Percentiles rank a stretch among this genome's conserved stretches.
These are phyloP conservation scores for Talaromyces thailandensis DNA, from an alignment of 495 filamentous ascomycete species.

Conservation along the genomic window DNA sequence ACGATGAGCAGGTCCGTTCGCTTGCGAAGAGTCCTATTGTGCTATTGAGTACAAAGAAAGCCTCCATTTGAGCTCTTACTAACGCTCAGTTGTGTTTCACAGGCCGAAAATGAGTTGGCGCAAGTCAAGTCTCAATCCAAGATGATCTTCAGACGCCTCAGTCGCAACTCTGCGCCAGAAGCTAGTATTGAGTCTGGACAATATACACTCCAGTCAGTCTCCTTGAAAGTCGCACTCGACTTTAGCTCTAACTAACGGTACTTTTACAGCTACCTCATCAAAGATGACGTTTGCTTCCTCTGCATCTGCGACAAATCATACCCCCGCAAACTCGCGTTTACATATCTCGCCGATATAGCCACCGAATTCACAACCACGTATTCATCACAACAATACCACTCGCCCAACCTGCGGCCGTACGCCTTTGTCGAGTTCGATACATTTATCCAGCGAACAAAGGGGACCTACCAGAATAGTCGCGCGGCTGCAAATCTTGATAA, in stretches of 20 bases:
- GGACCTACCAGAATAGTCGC: constrained; percentile 87
- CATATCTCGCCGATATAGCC: constrained; percentile 88
- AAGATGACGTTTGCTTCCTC: constrained; percentile 75
- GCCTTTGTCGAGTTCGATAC: constrained; percentile 97
- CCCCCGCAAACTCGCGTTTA: constrained; percentile 97
- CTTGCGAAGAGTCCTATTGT: neutral
- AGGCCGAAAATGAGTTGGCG: constrained; percentile 66
- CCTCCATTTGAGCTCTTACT: neutral
- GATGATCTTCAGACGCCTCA: constrained; percentile 78
- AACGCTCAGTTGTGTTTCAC: constrained; percentile 8
- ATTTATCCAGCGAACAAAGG: constrained; percentile 88
- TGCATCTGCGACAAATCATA: constrained; percentile 90
- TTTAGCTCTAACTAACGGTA: neutral
- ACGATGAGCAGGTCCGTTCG: constrained; percentile 62
- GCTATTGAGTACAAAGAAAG: neutral
- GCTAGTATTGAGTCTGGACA: constrained; percentile 82
- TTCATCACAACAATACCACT: constrained; percentile 58
- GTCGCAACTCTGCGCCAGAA: constrained; percentile 78
- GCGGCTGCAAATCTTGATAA: constrained; percentile 81
- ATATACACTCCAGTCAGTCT: constrained; percentile 77
- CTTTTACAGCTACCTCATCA: constrained; percentile 66
- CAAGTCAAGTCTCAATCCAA: constrained; percentile 89
- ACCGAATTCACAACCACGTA: constrained; percentile 89
- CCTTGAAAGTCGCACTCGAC: neutral
- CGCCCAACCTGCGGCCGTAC: constrained; percentile 74